Base-by-base conservation (phyloP, 1,139 yeast genomes). In the Diutina scorzettiae region DNA sequence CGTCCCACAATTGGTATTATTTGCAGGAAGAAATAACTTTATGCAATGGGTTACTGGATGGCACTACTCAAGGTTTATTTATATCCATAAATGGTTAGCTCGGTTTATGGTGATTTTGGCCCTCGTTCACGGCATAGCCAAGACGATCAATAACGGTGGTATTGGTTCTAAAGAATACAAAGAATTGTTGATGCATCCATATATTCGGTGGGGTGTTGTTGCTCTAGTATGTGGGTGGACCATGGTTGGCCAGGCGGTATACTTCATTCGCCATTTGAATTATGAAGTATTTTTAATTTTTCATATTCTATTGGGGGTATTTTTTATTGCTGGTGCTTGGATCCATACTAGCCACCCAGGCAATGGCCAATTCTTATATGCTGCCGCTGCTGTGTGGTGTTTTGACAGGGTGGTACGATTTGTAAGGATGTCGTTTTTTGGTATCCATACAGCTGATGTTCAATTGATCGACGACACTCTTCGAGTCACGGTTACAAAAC, bases 131-230 rank as follows among this genome's bases (percentile, higher is more conserved):
- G 66, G 75, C 12, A 67, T 71, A 24, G 74, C 78, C 17, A 60
- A 66, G 64, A 63, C 67, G 16, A 55, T 45, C 47, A 63, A 62
- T 48, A 69, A 65, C 49, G 54, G 50, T 39, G 62, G 57, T 28
- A 37, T 57, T 37, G 66, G 64, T 16, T 12, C 18, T 11, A 23
- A 21, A 5, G 65, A 64, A 43, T 66, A 59, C 47, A 49, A 52
- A 4, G 41, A 53, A 1, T 68, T 80, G 58, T 59, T 66, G 40
- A 52, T 52, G 3, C 45, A 58, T 32, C 57, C 54, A 5, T 73
- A 68, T 55, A 71, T 64, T 47, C 59, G 64, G 49, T 73, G 77
- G 66, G 94, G 94, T 44, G 60, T 66, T 43, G 69, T 69, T 42
- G 73, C 79, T 1, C 44, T 63, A 2, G 56, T 68, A 41, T 49